phyloP scores from a whole-genome alignment of 1,284 basidiomycete genomes.

The Bondarzewia mesenterica region DNA sequence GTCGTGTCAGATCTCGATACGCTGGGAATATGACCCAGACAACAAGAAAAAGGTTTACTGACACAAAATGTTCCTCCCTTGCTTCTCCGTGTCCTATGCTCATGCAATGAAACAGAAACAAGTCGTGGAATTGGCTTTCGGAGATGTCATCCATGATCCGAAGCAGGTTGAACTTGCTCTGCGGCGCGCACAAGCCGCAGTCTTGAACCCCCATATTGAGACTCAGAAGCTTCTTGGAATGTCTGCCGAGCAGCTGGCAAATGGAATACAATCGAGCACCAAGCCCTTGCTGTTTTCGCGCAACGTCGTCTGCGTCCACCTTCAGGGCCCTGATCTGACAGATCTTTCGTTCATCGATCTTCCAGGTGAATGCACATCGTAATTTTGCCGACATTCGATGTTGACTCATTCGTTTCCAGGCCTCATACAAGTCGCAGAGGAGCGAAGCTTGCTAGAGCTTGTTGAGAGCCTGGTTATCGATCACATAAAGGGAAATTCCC shows the following conservation, averaged over 20 bases:
- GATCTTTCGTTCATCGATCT: constrained; percentile 39
- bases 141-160: constrained; percentile 24
- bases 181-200: constrained; percentile 36
- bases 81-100: not conserved
- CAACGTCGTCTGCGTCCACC: constrained; percentile 36
- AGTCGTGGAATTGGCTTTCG: constrained; percentile 28
- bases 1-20: constrained; percentile 30
- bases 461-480: constrained; percentile 29
- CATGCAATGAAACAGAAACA: constrained; percentile 13
- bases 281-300: constrained; percentile 28
- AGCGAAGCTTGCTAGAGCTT: constrained; percentile 21
- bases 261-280: not conserved
- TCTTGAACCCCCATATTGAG: constrained; percentile 28
- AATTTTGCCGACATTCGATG: not conserved
- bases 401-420: no score
- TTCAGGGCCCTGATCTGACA: constrained; percentile 34
- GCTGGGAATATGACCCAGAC: constrained; percentile 23
- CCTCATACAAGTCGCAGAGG: constrained; percentile 27
- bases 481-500: constrained; percentile 28
- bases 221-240: constrained; percentile 17
- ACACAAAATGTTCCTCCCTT: not conserved
- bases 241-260: constrained; percentile 15
- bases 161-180: constrained; percentile 30
- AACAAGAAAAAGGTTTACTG: constrained; percentile 5
- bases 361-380: constrained; percentile 24